Evolutionary conservation across 1,139 yeast species (phyloP).

Genomic region (Sugiyamaella novakii): DNA sequence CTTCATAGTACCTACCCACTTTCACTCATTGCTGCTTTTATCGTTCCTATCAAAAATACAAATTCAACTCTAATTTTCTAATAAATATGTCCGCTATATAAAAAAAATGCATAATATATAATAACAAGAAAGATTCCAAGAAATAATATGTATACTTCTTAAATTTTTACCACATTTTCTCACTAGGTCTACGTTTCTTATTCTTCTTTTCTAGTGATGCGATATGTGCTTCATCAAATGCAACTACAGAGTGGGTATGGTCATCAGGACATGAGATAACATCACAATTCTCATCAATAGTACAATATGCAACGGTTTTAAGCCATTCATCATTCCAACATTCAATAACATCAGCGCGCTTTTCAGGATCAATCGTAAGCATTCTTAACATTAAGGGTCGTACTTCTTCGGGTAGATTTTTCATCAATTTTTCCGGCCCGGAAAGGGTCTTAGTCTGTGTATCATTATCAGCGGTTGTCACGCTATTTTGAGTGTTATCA

Average conservation of each 20-base stretch:
- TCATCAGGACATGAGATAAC: constrained; percentile 44
- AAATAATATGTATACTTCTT: constrained; percentile 7
- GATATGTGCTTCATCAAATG: constrained; percentile 92
- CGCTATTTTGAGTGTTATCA: neutral
- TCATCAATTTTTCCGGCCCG: constrained; percentile 40
- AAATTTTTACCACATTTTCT: constrained; percentile 42
- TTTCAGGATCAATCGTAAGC: constrained; percentile 42
- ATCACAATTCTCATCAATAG: constrained; percentile 42
- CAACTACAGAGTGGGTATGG: constrained; percentile 86
- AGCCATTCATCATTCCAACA: constrained; percentile 83
- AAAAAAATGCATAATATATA: constrained; percentile 2
- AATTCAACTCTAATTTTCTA: too few relatives aligned
- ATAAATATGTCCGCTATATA: constrained; percentile 4
- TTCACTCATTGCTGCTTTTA: too few relatives aligned
- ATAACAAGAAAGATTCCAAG: neutral
- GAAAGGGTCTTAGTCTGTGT: constrained; percentile 16
- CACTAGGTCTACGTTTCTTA: constrained; percentile 43
- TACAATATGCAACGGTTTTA: constrained; percentile 55
- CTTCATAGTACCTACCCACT: too few relatives aligned
- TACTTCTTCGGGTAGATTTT: constrained; percentile 41
- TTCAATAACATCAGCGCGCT: constrained; percentile 78
- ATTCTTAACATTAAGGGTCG: constrained; percentile 39
- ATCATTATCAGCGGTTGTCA: constrained; percentile 5
- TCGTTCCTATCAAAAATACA: too few relatives aligned
- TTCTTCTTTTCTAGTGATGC: constrained; percentile 78